Conservation (phyloP, 2,329 filamentous ascomycete genomes). For the Colletotrichum aenigma region DNA sequence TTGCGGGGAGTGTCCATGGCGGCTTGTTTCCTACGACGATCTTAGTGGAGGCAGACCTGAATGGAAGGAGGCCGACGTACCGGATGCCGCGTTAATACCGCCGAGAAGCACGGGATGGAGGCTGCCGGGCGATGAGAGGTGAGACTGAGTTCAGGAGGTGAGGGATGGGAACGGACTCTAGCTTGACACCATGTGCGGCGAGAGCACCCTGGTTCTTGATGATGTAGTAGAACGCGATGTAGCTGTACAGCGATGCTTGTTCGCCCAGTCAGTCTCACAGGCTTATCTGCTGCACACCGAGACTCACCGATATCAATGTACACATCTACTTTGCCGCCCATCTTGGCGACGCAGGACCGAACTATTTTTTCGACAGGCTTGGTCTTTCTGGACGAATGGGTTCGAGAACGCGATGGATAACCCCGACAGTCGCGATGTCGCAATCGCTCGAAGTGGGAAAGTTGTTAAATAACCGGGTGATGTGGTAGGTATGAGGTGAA, state of each 20-base stretch:
- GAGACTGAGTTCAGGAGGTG: background rate
- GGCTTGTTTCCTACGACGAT: constrained; percentile 68
- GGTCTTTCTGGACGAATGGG: background rate
- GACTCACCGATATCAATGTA: constrained; percentile 70
- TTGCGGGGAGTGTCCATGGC: constrained; percentile 73
- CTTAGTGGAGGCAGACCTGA: background rate
- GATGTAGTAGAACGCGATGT: constrained; percentile 61
- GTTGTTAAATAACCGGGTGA: background rate
- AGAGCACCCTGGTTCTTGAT: constrained; percentile 59
- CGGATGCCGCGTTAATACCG: constrained; percentile 65
- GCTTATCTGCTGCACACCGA: background rate
- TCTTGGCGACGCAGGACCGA: constrained; percentile 33
- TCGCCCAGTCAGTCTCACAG: background rate
- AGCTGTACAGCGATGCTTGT: constrained; percentile 69
- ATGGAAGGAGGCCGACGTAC: constrained; percentile 36
- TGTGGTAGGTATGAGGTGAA: background rate
- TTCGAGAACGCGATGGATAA: background rate
- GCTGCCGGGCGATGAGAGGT: constrained; percentile 38
- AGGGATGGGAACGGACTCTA: constrained; percentile 60
- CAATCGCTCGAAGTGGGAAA: background rate
- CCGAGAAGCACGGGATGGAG: constrained; percentile 76
- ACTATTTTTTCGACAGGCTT: background rate
- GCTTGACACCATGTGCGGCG: constrained; percentile 60
- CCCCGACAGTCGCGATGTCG: background rate
- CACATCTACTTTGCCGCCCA: constrained; percentile 67